These are phyloP conservation scores for Paramyrothecium roridum DNA, from an alignment of 2,329 filamentous ascomycete genomes.

Conservation along the genomic window DNA sequence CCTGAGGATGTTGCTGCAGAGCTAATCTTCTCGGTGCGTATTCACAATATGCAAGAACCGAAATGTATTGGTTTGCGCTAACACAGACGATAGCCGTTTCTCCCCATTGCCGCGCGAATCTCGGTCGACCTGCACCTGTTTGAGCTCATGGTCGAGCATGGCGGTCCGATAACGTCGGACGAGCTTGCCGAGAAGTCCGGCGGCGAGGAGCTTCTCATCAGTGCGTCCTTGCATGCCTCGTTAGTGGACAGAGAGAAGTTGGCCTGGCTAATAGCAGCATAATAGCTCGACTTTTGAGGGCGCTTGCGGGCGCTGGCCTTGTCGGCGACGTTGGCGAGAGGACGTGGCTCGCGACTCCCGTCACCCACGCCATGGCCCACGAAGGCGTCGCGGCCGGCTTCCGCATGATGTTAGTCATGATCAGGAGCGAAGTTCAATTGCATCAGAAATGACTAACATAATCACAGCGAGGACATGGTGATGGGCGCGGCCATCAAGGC, in stretches of 20 bases:
- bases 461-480: slow-evolving; percentile 1
- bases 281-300: slow-evolving; percentile 1
- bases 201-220: slow-evolving; percentile 3
- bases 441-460: neutral
- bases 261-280: neutral
- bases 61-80: neutral
- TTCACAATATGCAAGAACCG: neutral
- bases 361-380: slow-evolving; percentile 5
- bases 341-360: neutral
- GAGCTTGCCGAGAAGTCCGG: slow-evolving; percentile 3
- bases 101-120: slow-evolving; percentile 2
- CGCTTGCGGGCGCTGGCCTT: neutral
- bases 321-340: slow-evolving; percentile 1
- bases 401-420: slow-evolving; percentile 3
- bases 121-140: slow-evolving; percentile 3
- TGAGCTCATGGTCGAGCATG: slow-evolving; percentile 1
- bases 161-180: slow-evolving; percentile 1
- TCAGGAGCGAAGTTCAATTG: neutral
- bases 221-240: neutral
- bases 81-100: slow-evolving; percentile 1
- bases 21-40: neutral
- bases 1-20: neutral
- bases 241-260: neutral
- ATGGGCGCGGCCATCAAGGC: slow-evolving; percentile 1
- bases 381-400: slow-evolving; percentile 1